Evolutionary conservation across 768 basidiomycete species (phyloP).

Genomic region (Boletus bicolor): DNA sequence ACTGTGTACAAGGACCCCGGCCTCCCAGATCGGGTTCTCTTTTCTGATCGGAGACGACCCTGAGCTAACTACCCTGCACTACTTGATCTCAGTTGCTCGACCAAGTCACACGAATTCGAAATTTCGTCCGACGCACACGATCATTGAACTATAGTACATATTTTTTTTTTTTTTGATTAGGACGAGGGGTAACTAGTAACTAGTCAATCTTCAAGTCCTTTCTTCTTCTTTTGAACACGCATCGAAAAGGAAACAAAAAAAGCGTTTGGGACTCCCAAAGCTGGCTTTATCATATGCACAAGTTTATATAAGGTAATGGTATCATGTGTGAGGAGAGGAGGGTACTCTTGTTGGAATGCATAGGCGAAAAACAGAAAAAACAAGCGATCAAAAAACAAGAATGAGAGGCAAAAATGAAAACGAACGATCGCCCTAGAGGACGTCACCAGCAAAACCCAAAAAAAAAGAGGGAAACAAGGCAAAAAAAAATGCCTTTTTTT

Average conservation of each 20-base stretch:
- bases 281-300: conserved; percentile 18
- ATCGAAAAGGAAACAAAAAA: not conserved
- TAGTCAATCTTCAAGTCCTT: not conserved
- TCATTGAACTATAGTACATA: not conserved
- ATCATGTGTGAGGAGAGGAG: not conserved
- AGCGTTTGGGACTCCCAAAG: not conserved
- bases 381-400: conserved; percentile 1
- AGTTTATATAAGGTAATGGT: conserved; percentile 15
- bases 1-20: no score
- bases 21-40: no score
- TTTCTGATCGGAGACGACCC: no score
- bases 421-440: not conserved
- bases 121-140: not conserved
- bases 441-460: not conserved
- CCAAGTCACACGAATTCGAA: not conserved
- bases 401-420: not conserved
- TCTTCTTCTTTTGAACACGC: not conserved
- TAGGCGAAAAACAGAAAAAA: not conserved
- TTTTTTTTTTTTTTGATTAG: not conserved
- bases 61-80: no score
- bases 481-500: not conserved
- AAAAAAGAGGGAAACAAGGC: not conserved
- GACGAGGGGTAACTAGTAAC: not conserved
- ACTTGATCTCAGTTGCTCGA: no score
- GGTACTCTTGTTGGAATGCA: conserved; percentile 18